Percentiles rank a stretch among this genome's conserved stretches.
phyloP scores from a whole-genome alignment of 1,284 basidiomycete species.

The Porogramme epimiltina region DNA sequence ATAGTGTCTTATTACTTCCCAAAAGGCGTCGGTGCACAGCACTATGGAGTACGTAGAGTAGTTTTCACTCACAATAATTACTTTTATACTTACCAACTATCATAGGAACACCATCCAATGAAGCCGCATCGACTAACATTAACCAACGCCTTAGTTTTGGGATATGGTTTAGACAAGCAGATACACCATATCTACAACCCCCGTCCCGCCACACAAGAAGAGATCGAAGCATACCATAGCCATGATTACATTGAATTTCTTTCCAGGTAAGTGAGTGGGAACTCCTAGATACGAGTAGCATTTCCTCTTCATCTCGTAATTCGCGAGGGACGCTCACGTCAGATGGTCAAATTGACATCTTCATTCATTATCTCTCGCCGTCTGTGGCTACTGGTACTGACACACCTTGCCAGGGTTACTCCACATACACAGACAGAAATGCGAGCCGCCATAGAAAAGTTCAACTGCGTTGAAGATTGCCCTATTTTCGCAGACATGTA shows the following conservation, averaged over 20 bases:
- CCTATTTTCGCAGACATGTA: conserved; percentile 93
- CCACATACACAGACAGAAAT: conserved; percentile 78
- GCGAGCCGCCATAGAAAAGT: conserved; percentile 75
- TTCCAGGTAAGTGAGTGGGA: conserved; percentile 59
- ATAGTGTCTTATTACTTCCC: conserved; percentile 97
- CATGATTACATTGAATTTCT: conserved; percentile 95
- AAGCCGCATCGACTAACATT: conserved; percentile 94
- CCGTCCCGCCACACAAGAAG: conserved; percentile 84
- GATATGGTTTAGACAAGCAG: conserved; percentile 95
- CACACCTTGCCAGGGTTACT: conserved; percentile 60
- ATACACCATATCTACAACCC: conserved; percentile 93
- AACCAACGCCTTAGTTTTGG: conserved; percentile 94
- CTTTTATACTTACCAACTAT: not conserved
- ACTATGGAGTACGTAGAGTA: conserved; percentile 78
- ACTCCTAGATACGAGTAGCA: not conserved
- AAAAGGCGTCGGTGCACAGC: conserved; percentile 91
- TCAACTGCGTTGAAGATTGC: conserved; percentile 94
- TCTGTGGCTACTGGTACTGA: too few species aligned
- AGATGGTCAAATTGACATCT: too few species aligned
- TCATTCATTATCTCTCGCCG: too few species aligned
- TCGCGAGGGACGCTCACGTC: too few species aligned
- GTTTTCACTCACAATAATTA: not conserved
- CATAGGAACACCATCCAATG: conserved; percentile 96
- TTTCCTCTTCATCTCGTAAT: too few species aligned
- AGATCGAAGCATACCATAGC: conserved; percentile 92